phyloP scores from a whole-genome alignment of 2,329 filamentous ascomycete genomes.

The Cercospora berteroae region DNA sequence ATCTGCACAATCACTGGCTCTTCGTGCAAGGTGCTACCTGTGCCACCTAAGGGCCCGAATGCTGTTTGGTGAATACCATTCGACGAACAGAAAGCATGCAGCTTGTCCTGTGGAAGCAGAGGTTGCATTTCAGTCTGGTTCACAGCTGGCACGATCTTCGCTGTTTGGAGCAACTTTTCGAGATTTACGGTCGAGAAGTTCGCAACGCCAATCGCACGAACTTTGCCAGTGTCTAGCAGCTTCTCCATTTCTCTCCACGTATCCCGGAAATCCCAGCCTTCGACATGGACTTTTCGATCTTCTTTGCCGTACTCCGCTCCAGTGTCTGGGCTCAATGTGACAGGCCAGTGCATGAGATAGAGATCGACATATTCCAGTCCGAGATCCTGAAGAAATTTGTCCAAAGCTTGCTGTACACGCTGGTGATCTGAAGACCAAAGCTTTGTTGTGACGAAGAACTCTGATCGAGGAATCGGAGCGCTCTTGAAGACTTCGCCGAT shows the following conservation, averaged over 20 bases:
- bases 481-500: slow-evolving; percentile 29
- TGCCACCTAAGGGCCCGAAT: slow-evolving; percentile 17
- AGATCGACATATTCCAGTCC: slow-evolving; percentile 56
- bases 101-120: slow-evolving; percentile 16
- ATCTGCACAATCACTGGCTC: slow-evolving; percentile 14
- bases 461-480: slow-evolving; percentile 24
- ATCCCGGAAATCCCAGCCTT: slow-evolving; percentile 53
- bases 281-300: slow-evolving; percentile 14
- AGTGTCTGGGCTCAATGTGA: slow-evolving; percentile 9
- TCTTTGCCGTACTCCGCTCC: slow-evolving; percentile 7
- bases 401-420: slow-evolving; percentile 48
- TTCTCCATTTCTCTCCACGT: slow-evolving; percentile 76
- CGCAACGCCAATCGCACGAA: slow-evolving; percentile 50
- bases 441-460: slow-evolving; percentile 51
- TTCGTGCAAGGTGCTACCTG: slow-evolving; percentile 19
- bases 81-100: slow-evolving; percentile 11
- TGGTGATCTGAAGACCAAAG: slow-evolving; percentile 58
- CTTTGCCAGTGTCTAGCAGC: slow-evolving; percentile 49
- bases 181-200: slow-evolving; percentile 50
- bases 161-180: slow-evolving; percentile 36
- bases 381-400: slow-evolving; percentile 70
- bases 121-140: slow-evolving; percentile 24
- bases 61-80: slow-evolving; percentile 23
- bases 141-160: slow-evolving; percentile 21
- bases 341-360: slow-evolving; percentile 18